Conservation (phyloP, 352 stramenopile species). For the Plasmopara muralis region DNA sequence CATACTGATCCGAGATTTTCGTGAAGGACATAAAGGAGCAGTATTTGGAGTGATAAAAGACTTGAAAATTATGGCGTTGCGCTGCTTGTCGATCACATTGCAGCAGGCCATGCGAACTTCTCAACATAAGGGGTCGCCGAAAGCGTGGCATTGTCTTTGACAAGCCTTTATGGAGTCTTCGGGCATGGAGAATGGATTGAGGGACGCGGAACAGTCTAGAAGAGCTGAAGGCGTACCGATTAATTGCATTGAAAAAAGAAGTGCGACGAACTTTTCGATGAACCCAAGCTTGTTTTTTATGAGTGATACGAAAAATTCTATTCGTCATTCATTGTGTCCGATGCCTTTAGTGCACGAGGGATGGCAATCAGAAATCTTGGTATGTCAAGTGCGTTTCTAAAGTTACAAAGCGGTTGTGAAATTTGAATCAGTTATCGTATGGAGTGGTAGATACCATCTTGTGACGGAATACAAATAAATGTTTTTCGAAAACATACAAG, state of each 20-base stretch:
- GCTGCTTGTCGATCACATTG: conserved; percentile 59
- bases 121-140: conserved; percentile 31
- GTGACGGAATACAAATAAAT: conserved; percentile 46
- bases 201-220: conserved; percentile 13
- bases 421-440: conserved; percentile 45
- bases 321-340: conserved; percentile 8
- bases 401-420: conserved; percentile 19
- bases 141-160: conserved; percentile 13
- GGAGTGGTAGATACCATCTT: conserved; percentile 42
- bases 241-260: conserved; percentile 20
- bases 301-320: conserved; percentile 16
- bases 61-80: conserved; percentile 41
- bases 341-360: conserved; percentile 12
- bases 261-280: background rate
- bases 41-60: conserved; percentile 56
- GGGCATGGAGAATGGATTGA: conserved; percentile 24
- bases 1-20: conserved; percentile 51
- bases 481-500: conserved; percentile 47
- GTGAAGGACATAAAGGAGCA: conserved; percentile 47
- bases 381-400: conserved; percentile 25
- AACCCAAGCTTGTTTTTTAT: conserved; percentile 25
- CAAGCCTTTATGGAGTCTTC: conserved; percentile 3
- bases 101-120: conserved; percentile 55
- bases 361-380: conserved; percentile 21
- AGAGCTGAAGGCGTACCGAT: conserved; percentile 19